Conservation (phyloP, 2,329 filamentous ascomycete species). For the Aspergillus quadricinctus region DNA sequence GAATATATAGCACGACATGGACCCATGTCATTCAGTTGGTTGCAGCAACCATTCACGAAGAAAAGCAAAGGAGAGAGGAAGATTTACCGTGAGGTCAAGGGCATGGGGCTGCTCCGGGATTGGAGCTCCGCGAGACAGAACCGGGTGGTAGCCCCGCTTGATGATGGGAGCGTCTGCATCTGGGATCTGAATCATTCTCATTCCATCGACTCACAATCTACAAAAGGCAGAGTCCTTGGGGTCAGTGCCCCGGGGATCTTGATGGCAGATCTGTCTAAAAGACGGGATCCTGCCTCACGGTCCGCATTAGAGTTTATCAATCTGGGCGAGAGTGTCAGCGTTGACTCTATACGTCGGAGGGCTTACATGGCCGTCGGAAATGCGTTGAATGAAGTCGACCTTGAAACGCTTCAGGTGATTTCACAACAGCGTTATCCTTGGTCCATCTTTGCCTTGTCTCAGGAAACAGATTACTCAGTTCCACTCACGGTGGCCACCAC, state of each 20-base stretch:
- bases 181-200: slow-evolving; percentile 65
- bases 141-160: slow-evolving; percentile 70
- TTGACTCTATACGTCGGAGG: slow-evolving; percentile 63
- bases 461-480: slow-evolving; percentile 57
- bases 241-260: slow-evolving; percentile 65
- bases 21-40: slow-evolving; percentile 70
- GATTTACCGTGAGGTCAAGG: slow-evolving; percentile 60
- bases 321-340: slow-evolving; percentile 76
- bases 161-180: slow-evolving; percentile 81
- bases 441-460: slow-evolving; percentile 77
- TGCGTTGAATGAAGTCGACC: slow-evolving; percentile 74
- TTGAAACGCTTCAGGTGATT: slow-evolving; percentile 66
- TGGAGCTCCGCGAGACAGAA: slow-evolving; percentile 50
- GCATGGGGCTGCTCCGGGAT: slow-evolving; percentile 63
- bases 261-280: slow-evolving; percentile 65
- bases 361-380: slow-evolving; percentile 79
- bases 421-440: slow-evolving; percentile 71
- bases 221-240: slow-evolving; percentile 56
- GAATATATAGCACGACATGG: slow-evolving; percentile 83
- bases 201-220: slow-evolving; percentile 27
- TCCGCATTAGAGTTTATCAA: slow-evolving; percentile 35
- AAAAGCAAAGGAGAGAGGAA: slow-evolving; percentile 35
- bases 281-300: slow-evolving; percentile 32
- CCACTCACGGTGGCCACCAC: slow-evolving; percentile 83
- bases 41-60: slow-evolving; percentile 54